Evolutionary conservation across 805 yeast genomes (phyloP), one percentile per base, ranked within the genome.

Genomic region (Alloascoidea africana): DNA sequence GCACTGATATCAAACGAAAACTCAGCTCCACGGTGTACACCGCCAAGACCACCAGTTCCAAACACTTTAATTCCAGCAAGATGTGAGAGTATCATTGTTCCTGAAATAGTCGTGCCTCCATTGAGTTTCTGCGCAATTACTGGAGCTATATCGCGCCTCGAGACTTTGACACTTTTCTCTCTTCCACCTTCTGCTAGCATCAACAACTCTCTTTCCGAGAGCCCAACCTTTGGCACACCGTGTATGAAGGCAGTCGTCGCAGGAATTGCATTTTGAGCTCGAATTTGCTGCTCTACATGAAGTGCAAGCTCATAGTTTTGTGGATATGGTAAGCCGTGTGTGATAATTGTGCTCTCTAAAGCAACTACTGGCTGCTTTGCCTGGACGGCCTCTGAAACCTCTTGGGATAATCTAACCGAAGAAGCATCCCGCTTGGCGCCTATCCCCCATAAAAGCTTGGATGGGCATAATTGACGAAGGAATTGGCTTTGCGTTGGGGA

Each of bases 21-120:
- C 39, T 80, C 79, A 15, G 81, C 89, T 4, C 80, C 81, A 39
- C 83, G 66, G 48, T 85, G 94, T 6, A 84, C 94, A 15, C 96
- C 96, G 15, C 96, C 96, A 14, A 85, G 63, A 1, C 96, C 96
- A 19, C 96, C 96, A 2, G 96, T 86, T 1, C 93, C 91, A 63
- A 85, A 86, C 8, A 86, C 84, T 46, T 71, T 67, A 46, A 85
- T 81, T 0, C 93, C 91, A 0, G 87, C 86, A 48, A 58, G 50
- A 38, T 74, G 64, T 1, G 95, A 76, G 14, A 86, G 54, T 15
- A 85, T 78, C 93, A 84, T 83, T 0, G 95, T 85, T 17, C 82
- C 76, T 2, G 95, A 83, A 41, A 85, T 83, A 0, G 96, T 85
- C 2, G 96, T 86, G 4, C 95, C 96, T 5, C 96, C 96, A 36